These are phyloP conservation scores for Penium margaritaceum DNA, from an alignment of 139 green algal genomes.

Conservation along the genomic window DNA sequence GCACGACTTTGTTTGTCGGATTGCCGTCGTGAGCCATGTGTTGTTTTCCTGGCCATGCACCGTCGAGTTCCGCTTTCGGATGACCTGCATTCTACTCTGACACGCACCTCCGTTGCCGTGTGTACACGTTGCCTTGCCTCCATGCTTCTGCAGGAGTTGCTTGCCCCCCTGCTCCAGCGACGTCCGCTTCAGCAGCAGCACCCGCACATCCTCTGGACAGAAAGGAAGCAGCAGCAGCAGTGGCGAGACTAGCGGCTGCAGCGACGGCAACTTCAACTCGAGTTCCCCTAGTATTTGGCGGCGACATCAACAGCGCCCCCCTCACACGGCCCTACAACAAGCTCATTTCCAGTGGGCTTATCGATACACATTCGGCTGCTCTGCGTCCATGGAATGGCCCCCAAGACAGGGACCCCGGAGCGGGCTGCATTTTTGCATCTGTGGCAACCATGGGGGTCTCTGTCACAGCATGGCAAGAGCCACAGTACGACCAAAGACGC, in stretches of 20 bases:
- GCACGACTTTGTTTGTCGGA: no score
- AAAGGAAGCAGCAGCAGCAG: no score
- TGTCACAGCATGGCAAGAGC: conserved; percentile 22
- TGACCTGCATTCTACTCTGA: no score
- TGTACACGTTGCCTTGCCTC: no score
- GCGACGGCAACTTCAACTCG: background rate
- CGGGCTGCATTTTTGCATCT: conserved; percentile 26
- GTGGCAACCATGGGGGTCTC: background rate
- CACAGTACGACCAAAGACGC: conserved; percentile 23
- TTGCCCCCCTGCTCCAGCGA: no score
- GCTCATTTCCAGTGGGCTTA: conserved; percentile 12
- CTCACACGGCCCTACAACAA: conserved; percentile 13
- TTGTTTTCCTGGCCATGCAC: no score
- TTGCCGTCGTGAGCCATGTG: no score
- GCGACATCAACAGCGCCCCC: conserved; percentile 30
- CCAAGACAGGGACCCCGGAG: conserved; percentile 17
- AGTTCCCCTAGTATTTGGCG: conserved; percentile 9
- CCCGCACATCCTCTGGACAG: background rate
- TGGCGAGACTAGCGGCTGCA: background rate
- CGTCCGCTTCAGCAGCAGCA: background rate
- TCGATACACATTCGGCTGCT: conserved; percentile 6
- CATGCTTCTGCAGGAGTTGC: no score
- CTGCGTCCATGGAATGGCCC: conserved; percentile 15
- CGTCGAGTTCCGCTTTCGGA: no score
- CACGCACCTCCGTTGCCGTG: no score